Conservation (phyloP, 2,329 filamentous ascomycete genomes). For the Pleurostoma richardsiae region DNA sequence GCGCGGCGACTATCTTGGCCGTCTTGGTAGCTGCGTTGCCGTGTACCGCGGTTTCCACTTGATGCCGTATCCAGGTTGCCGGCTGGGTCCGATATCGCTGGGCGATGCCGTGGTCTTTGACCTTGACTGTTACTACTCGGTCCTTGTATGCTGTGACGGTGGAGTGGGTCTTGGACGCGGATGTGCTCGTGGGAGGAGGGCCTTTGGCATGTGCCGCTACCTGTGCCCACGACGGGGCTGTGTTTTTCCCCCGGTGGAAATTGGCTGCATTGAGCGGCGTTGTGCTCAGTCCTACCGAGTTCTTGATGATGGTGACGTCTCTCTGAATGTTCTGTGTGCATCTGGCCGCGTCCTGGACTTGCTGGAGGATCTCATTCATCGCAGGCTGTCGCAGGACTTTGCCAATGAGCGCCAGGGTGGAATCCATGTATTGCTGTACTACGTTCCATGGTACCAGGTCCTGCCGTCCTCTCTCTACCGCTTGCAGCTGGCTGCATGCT, state of each 20-base stretch:
- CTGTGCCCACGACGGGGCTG: conserved; percentile 10
- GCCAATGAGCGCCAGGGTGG: conserved; percentile 10
- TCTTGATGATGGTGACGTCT: conserved; percentile 13
- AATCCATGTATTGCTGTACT: conserved; percentile 11
- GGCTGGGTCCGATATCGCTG: conserved; percentile 9
- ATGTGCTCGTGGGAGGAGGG: not conserved
- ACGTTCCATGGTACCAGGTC: conserved; percentile 12
- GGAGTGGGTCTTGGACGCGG: conserved; percentile 9
- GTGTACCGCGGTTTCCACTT: conserved; percentile 12
- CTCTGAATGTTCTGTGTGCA: conserved; percentile 15
- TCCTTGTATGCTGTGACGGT: conserved; percentile 14
- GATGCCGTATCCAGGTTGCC: conserved; percentile 9
- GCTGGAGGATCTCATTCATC: conserved; percentile 12
- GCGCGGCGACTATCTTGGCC: conserved; percentile 14
- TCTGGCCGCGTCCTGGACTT: conserved; percentile 13
- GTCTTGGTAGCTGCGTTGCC: conserved; percentile 12
- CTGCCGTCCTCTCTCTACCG: conserved; percentile 10
- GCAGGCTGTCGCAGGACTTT: conserved; percentile 11
- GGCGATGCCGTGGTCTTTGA: conserved; percentile 11
- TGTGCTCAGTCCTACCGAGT: conserved; percentile 12
- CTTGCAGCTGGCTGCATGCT: conserved; percentile 12
- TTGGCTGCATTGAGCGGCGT: conserved; percentile 9
- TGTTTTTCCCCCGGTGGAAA: conserved; percentile 9
- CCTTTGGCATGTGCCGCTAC: conserved; percentile 11
- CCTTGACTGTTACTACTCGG: conserved; percentile 13